A percentile compares a stretch with the other conserved stretches of the same genome.
These are phyloP conservation scores for Daedalea quercina DNA, from an alignment of 768 basidiomycete species.

Conservation along the genomic window DNA sequence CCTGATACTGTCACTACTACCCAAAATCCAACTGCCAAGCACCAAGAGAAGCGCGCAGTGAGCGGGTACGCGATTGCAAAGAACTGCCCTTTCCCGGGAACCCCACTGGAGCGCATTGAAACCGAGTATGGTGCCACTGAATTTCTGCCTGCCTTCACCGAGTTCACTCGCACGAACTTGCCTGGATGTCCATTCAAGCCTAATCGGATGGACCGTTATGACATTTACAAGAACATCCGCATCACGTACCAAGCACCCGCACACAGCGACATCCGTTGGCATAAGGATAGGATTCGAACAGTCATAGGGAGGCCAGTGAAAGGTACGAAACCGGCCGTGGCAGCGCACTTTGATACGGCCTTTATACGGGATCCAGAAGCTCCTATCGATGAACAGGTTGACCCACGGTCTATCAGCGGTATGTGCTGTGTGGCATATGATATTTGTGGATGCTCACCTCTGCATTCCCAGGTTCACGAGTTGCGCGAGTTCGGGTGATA, in stretches of 20 bases:
- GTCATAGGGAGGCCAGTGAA: neutral
- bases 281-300: neutral
- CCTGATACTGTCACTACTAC: neutral
- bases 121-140: neutral
- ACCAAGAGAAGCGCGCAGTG: neutral
- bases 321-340: neutral
- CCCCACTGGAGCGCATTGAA: neutral
- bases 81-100: neutral
- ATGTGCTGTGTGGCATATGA: neutral
- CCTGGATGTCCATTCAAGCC: neutral
- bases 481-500: conserved; percentile 22
- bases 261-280: neutral
- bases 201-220: neutral
- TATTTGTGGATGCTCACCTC: neutral
- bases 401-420: neutral
- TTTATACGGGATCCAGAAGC: neutral
- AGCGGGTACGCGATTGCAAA: neutral
- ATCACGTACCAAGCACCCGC: neutral
- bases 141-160: neutral
- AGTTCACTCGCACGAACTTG: neutral
- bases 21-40: neutral
- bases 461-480: conserved; percentile 13
- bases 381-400: neutral
- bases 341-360: neutral
- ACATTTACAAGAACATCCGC: neutral